A percentile compares a stretch with the other conserved stretches of the same genome.
Evolutionary conservation across 352 stramenopile genomes (phyloP).

Genomic region (Pythium chondricola): DNA sequence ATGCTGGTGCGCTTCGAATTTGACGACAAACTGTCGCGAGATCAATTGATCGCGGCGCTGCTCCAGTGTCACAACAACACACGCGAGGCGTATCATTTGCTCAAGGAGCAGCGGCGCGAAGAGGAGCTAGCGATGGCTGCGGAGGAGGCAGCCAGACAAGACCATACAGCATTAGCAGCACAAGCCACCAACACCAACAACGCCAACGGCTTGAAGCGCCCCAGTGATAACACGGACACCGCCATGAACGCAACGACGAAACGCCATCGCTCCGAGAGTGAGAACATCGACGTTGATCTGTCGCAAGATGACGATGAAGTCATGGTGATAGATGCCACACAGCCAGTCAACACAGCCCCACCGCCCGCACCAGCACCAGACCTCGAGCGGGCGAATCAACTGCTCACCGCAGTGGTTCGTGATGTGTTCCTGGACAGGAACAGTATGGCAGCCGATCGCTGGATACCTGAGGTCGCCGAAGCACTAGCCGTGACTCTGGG

Average conservation of each 20-base stretch:
- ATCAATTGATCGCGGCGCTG: conserved; percentile 45
- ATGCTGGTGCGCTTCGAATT: conserved; percentile 63
- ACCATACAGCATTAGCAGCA: background rate
- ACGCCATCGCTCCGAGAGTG: conserved; percentile 6
- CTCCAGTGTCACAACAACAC: conserved; percentile 32
- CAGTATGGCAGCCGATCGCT: no score
- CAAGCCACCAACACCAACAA: background rate
- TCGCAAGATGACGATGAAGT: conserved; percentile 12
- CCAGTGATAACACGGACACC: conserved; percentile 8
- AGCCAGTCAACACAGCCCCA: background rate
- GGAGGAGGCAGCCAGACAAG: background rate
- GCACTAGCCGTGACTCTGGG: conserved; percentile 4
- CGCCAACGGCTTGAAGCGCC: conserved; percentile 15
- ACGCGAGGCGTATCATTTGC: conserved; percentile 39
- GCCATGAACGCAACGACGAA: conserved; percentile 16
- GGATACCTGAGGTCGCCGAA: background rate
- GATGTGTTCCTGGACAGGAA: background rate
- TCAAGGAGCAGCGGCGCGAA: conserved; percentile 32
- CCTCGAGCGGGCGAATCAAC: no score
- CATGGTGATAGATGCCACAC: conserved; percentile 16
- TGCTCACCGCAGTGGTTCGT: background rate
- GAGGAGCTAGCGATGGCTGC: conserved; percentile 12
- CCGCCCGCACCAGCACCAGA: background rate
- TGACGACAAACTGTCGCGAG: conserved; percentile 29
- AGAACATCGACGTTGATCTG: conserved; percentile 9